These are phyloP conservation scores for Keithomyces neogunnii DNA, from an alignment of 2,329 filamentous ascomycete genomes.

Conservation along the genomic window DNA sequence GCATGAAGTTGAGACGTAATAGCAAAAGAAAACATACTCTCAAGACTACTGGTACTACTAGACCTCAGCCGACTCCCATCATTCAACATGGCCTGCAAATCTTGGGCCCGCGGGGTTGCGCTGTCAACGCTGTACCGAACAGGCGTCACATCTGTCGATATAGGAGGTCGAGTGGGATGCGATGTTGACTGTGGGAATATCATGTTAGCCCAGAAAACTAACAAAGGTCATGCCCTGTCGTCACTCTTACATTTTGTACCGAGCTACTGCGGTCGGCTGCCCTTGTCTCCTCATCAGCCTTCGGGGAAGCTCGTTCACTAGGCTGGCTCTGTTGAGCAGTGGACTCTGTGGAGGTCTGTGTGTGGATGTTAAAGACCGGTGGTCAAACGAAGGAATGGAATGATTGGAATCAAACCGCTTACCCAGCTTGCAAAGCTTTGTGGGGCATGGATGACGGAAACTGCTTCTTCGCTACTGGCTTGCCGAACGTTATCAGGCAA, in stretches of 20 bases:
- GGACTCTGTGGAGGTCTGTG: conserved; percentile 34
- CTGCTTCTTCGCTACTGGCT: conserved; percentile 63
- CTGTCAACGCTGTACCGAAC: conserved; percentile 57
- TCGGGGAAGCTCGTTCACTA: conserved; percentile 28
- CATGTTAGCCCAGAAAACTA: not conserved
- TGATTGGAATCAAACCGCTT: conserved; percentile 25
- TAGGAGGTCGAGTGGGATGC: conserved; percentile 53
- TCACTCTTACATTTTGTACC: conserved; percentile 15
- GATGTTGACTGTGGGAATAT: conserved; percentile 5
- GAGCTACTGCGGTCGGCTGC: conserved; percentile 15
- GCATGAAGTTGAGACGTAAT: not conserved
- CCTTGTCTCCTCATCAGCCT: conserved; percentile 24
- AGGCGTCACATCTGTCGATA: conserved; percentile 67
- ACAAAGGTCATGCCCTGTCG: not conserved
- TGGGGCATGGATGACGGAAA: conserved; percentile 87
- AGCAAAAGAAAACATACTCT: conserved; percentile 46
- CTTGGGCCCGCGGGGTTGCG: conserved; percentile 76
- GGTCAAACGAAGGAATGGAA: not conserved
- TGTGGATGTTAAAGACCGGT: not conserved
- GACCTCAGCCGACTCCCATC: conserved; percentile 50
- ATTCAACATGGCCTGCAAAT: conserved; percentile 61
- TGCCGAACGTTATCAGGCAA: conserved; percentile 49
- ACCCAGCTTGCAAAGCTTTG: conserved; percentile 78
- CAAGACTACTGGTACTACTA: conserved; percentile 65
- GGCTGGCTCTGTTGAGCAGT: conserved; percentile 25